Percentiles rank a stretch among this genome's conserved stretches.
phyloP scores from a whole-genome alignment of 1,139 yeast genomes.

The Pneumocystis sp. region DNA sequence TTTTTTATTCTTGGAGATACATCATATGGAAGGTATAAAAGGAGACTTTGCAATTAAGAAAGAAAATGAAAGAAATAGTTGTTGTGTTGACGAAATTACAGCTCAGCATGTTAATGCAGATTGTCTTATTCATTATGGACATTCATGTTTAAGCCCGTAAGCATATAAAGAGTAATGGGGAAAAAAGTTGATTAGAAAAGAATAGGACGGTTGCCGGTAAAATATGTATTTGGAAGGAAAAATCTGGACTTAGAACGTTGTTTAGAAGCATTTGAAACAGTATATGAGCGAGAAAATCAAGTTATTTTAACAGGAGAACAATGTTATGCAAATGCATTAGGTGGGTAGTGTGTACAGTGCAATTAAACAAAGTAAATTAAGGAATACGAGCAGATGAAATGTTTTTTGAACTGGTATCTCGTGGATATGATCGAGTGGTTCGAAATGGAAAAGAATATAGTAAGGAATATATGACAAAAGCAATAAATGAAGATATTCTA shows the following conservation, averaged over 20 bases:
- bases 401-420: background rate
- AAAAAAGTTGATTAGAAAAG: background rate
- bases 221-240: conserved; percentile 15
- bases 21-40: conserved; percentile 45
- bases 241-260: conserved; percentile 11
- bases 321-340: background rate
- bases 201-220: conserved; percentile 14
- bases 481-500: background rate
- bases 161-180: conserved; percentile 9
- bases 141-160: conserved; percentile 78
- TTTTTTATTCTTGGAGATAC: conserved; percentile 63
- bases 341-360: background rate
- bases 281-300: background rate
- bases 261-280: conserved; percentile 2
- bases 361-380: background rate
- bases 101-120: conserved; percentile 86
- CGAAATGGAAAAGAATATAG: background rate
- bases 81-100: conserved; percentile 95
- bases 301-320: conserved; percentile 10
- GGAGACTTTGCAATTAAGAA: background rate
- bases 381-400: background rate
- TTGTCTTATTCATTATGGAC: conserved; percentile 82
- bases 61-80: conserved; percentile 26
- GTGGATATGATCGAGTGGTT: background rate
- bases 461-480: background rate